Evolutionary conservation across 2,329 filamentous ascomycete species (phyloP), one percentile per base, ranked within the genome.

Genomic region (Fusarium pilosicola): DNA sequence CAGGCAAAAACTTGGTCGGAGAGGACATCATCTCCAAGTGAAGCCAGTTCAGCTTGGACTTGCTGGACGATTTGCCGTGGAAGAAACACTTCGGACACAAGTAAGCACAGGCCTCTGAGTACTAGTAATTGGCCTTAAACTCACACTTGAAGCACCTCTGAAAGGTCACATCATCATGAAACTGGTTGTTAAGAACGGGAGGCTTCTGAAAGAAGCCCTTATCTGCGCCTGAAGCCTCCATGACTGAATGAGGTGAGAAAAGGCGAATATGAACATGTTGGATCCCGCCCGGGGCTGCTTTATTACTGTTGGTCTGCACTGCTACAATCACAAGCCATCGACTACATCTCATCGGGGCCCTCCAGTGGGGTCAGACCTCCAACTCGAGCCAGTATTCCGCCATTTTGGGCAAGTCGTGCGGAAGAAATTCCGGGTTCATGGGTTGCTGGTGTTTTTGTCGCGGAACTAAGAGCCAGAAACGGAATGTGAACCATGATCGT

Each of bases 171-270:
- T 91, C 89, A 41, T 90, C 87, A 48, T 86, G 80, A 66, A 88
- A 89, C 65, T 90, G 88, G 73, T 91, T 91, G 20, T 79, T 81
- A 51, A 91, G 78, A 15, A 85, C 81, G 5, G 86, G 87, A 8
- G 85, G 81, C 44, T 84, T 79, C 74, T 90, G 89, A 73, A 91
- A 88, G 80, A 90, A 90, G 67, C 89, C 89, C 14, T 77, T 82
- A 70, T 86, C 83, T 18, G 85, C 80, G 57, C 83, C 82, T 18
- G 86, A 85, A 7, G 84, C 78, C 64, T 86, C 80, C 86, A 87
- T 86, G 60, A 24, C 38, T 45, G 45, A 30, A 24, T 38, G 42
- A 38, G n/a, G 15, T 34, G 60, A 36, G 38, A 62, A 59, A 36
- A 36, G 38, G 39, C n/a, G 39, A 18, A 36, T n/a, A 18, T 6